phyloP scores from a whole-genome alignment of 1,284 basidiomycete species.

The Papiliotrema fonsecae region DNA sequence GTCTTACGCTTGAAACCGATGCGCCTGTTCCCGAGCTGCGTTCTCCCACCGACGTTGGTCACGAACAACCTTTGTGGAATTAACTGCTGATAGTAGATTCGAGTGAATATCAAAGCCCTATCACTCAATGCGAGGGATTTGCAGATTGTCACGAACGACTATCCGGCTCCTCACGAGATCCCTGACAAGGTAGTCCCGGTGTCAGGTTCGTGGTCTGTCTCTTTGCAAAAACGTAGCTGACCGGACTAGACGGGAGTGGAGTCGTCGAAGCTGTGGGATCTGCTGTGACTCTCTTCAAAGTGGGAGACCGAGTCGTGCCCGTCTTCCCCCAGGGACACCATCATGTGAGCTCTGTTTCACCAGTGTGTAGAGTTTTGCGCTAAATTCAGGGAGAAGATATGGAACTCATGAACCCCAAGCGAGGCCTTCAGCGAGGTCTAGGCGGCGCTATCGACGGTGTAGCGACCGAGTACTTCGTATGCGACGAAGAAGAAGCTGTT shows the following conservation, averaged over 20 bases:
- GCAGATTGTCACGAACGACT: constrained; percentile 33
- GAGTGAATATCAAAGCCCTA: constrained; percentile 41
- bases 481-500: constrained; percentile 34
- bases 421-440: constrained; percentile 35
- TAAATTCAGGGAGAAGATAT: constrained; percentile 36
- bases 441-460: constrained; percentile 48
- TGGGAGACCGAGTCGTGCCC: constrained; percentile 43
- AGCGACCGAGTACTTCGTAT: constrained; percentile 33
- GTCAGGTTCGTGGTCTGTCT: constrained; percentile 20
- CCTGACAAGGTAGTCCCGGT: constrained; percentile 41
- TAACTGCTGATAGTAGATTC: constrained; percentile 18
- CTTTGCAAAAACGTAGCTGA: constrained; percentile 2
- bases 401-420: constrained; percentile 9
- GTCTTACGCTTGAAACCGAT: constrained; percentile 21
- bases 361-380: not conserved
- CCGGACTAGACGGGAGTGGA: constrained; percentile 42
- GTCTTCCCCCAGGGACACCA: constrained; percentile 38
- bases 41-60: constrained; percentile 21
- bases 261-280: constrained; percentile 43
- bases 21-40: constrained; percentile 21
- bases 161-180: constrained; percentile 36
- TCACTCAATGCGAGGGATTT: constrained; percentile 47
- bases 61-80: not conserved
- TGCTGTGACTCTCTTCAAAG: constrained; percentile 38
- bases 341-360: constrained; percentile 19